These are phyloP conservation scores for Rhodotorula sp. DNA, from an alignment of 1,284 basidiomycete species.

Conservation along the genomic window DNA sequence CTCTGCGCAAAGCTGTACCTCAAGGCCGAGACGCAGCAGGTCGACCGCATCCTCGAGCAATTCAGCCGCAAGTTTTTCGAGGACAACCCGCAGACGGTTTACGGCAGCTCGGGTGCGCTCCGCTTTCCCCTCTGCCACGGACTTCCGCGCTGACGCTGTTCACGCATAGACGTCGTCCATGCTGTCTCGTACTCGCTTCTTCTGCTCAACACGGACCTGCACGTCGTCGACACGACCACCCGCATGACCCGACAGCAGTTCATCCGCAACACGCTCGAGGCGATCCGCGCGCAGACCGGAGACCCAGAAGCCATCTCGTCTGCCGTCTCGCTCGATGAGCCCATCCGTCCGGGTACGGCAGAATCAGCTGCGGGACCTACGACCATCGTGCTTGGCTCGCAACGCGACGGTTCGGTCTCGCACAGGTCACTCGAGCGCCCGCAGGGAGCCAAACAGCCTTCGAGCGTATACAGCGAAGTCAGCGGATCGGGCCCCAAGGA, in stretches of 20 bases:
- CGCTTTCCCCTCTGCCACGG: constrained; percentile 1
- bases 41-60: constrained; percentile 90
- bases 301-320: not conserved
- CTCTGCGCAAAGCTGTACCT: constrained; percentile 89
- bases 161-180: constrained; percentile 74
- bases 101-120: constrained; percentile 70
- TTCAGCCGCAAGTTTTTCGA: constrained; percentile 88
- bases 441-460: not conserved
- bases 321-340: not conserved
- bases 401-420: constrained; percentile 1
- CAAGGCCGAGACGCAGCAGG: constrained; percentile 95
- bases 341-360: not conserved
- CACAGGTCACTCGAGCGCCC: constrained; percentile 11
- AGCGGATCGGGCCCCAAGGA: not conserved
- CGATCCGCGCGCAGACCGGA: constrained; percentile 68
- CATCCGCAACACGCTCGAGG: constrained; percentile 83
- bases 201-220: constrained; percentile 93
- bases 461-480: not conserved
- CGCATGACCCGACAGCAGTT: constrained; percentile 96
- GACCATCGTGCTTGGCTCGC: not conserved
- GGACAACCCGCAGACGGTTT: constrained; percentile 77
- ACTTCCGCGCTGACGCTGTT: no score
- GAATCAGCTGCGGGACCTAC: not conserved
- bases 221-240: constrained; percentile 83
- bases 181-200: constrained; percentile 89